Evolutionary conservation across 2,329 filamentous ascomycete species (phyloP), one percentile per base, ranked within the genome.

Genomic region (Xylariaceae sp.): DNA sequence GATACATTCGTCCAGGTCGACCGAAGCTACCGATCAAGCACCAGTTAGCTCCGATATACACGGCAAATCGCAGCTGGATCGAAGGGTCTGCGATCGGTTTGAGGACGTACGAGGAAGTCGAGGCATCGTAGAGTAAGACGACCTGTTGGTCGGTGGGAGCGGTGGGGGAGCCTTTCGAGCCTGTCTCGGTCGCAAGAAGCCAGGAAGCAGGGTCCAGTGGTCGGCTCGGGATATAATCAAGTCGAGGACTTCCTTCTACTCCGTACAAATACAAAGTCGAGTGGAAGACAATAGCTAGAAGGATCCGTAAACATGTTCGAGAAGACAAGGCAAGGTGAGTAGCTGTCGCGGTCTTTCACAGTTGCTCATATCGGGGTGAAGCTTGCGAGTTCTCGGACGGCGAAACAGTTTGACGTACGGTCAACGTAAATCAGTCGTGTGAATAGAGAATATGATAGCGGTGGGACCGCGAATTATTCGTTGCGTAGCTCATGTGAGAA

Each of bases 1-100:
- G 78, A 99, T 97, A 78, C 94, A 99, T 83, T 97, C 92, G 80
- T 99, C 94, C 71, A 99, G 86, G 76, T 99, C 93, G 78, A 99
- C 92, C 77, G 91, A 96, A 69, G 90, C 92, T 96, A 70, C 50
- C 54, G 4, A 54, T 35, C 17, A 34, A 60, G 59, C 50, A 53
- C 30, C 23, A 54, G 64, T 64, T 56, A 59, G 60, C 57, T 35
- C 49, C 54, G n/a, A 51, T 42, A 45, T 57, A 48, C 35, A 54
- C 23, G 44, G 60, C 54, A 56, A 49, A 53, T 35, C 34, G 13
- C 17, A 23, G 53, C 53, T 30, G 49, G 3, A 39, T 35, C 37
- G 13, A 23, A 49, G 1, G 23, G 23, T 57, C 51, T 37, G 39
- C 39, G 35, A 53, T 57, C 51, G 53, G 15, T 55, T n/a, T 50